phyloP scores from a whole-genome alignment of 805 yeast genomes.

The Barnettozyma salicaria region DNA sequence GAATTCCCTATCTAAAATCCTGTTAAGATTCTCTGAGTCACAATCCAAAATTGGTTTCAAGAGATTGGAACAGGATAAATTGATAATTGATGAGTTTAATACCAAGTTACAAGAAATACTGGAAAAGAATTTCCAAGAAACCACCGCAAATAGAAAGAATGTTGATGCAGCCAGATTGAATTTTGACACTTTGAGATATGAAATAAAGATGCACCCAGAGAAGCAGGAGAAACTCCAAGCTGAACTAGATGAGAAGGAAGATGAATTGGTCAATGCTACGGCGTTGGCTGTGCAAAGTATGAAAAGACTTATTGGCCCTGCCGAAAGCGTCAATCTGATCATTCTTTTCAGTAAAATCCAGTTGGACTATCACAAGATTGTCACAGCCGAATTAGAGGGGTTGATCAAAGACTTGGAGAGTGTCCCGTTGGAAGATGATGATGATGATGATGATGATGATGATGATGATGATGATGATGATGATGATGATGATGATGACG shows the following conservation, averaged over 20 bases:
- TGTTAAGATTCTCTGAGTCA: conserved; percentile 45
- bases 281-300: conserved; percentile 73
- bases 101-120: conserved; percentile 46
- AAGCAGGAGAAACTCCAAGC: conserved; percentile 18
- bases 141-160: conserved; percentile 53
- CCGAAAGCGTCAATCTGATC: conserved; percentile 55
- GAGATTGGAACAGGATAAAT: conserved; percentile 63
- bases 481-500: too few species aligned
- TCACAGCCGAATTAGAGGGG: conserved; percentile 41
- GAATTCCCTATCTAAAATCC: conserved; percentile 20
- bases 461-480: conserved; percentile 19
- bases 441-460: conserved; percentile 30
- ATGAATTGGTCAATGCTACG: conserved; percentile 74
- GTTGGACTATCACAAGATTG: conserved; percentile 53
- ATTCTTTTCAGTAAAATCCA: conserved; percentile 67
- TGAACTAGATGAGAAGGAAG: conserved; percentile 47
- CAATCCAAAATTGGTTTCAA: conserved; percentile 61
- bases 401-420: conserved; percentile 40
- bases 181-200: conserved; percentile 66
- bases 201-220: conserved; percentile 31
- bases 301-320: conserved; percentile 65
- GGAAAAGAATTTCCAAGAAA: conserved; percentile 53
- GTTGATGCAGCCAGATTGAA: conserved; percentile 66
- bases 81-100: conserved; percentile 55
- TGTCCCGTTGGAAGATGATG: conserved; percentile 41